Evolutionary conservation across 371 early-diverging fungal species (phyloP).

Genomic region (Lichtheimia ramosa): DNA sequence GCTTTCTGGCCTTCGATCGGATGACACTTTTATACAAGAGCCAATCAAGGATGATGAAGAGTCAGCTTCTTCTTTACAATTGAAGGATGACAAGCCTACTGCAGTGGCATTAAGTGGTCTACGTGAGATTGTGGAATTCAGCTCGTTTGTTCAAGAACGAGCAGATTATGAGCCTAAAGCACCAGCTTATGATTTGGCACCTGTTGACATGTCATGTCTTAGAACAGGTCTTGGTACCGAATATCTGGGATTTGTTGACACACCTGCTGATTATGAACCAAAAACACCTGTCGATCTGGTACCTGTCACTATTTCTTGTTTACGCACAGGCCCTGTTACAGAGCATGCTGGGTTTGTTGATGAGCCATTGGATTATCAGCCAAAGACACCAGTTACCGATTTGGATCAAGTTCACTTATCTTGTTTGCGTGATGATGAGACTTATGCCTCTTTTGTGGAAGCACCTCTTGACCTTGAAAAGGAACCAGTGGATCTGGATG

Average conservation of each 20-base stretch:
- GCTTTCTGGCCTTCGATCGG: not conserved
- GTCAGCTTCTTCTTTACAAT: not conserved
- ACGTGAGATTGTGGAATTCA: not conserved
- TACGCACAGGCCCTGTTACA: not conserved
- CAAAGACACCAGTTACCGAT: no score
- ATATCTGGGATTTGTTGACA: not conserved
- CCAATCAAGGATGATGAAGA: not conserved
- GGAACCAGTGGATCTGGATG: slow-evolving; percentile 1
- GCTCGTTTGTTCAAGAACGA: not conserved
- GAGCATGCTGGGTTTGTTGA: not conserved
- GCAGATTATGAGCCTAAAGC: not conserved
- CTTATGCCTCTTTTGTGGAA: not conserved
- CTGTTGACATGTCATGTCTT: not conserved
- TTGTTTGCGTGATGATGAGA: not conserved
- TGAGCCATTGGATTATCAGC: not conserved
- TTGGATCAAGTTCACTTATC: no score
- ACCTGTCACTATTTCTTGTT: not conserved
- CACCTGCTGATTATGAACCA: not conserved
- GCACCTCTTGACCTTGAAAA: not conserved
- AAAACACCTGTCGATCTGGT: no score
- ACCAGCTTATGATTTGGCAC: no score
- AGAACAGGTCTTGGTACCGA: not conserved
- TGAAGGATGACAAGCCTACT: not conserved
- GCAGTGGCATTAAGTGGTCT: not conserved
- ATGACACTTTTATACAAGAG: not conserved